Evolutionary conservation across 202 grass and related monocot genomes (phyloP), one percentile per base, ranked within the genome.

Genomic region (Digitaria exilis): DNA sequence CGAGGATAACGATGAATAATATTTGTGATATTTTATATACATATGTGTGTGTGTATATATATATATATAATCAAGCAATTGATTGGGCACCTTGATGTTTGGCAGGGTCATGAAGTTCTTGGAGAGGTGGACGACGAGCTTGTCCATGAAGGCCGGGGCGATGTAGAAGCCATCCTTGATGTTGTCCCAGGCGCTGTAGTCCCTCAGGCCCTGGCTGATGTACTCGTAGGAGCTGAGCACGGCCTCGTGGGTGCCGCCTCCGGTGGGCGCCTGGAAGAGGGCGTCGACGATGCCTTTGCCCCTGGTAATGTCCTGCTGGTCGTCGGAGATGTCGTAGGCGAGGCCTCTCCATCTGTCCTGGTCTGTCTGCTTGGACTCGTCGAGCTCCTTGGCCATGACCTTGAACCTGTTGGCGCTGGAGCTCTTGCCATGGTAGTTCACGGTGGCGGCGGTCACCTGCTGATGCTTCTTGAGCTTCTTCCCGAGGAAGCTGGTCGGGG

Each of bases 21-120:
- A n/a, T n/a, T n/a, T n/a, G n/a, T n/a, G n/a, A n/a, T n/a, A n/a
- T n/a, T n/a, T n/a, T n/a, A n/a, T n/a, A n/a, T n/a, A n/a, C n/a
- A n/a, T n/a, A n/a, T n/a, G n/a, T n/a, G n/a, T n/a, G n/a, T n/a
- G n/a, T n/a, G n/a, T n/a, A n/a, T n/a, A n/a, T n/a, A n/a, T n/a
- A n/a, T n/a, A n/a, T n/a, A n/a, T n/a, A n/a, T n/a, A n/a, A n/a
- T n/a, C n/a, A n/a, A n/a, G n/a, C n/a, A n/a, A n/a, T n/a, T n/a
- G n/a, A n/a, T n/a, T n/a, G n/a, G n/a, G n/a, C n/a, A n/a, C n/a
- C 89, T 98, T 98, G 77, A 98, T 98, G 93, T 98, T 98, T 18
- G 96, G 96, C 83, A 98, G 88, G 83, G 39, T 75, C 93, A 98
- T 94, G 91, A 92, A 98, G 89, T 98, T 98, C 87, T 98, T 98